Evolutionary conservation across 1,139 yeast genomes (phyloP), one percentile per base, ranked within the genome.

Genomic region (Chernovozyma sophiae-reginae): DNA sequence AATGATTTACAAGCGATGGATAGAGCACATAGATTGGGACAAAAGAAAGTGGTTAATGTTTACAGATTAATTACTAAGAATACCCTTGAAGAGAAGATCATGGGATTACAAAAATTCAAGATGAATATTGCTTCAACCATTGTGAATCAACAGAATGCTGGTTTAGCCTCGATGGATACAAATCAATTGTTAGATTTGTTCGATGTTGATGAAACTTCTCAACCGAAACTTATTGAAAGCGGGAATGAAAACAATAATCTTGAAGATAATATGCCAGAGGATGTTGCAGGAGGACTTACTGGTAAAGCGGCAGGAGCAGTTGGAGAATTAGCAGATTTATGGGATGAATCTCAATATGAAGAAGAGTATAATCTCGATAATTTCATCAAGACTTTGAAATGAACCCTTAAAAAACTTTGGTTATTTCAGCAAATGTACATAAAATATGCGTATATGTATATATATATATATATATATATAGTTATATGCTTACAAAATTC

Each of bases 1-100:
- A 92, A 89, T 55, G 99, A 94, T 67, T 70, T 94, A 43, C 99
- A 94, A 59, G 99, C 99, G 0, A 94, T 94, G 99, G 99, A 94
- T 58, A 75, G 99, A 54, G 98, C 98, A 0, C 99, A 94, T 61
- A 76, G 99, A 59, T 79, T 94, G 48, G 99, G 99, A 4, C 99
- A 94, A 62, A 89, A 89, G 67, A 92, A 90, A 57, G 97, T 92
- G 27, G 99, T 94, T 32, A 87, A 89, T 58, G 98, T 94, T 14
- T 90, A 90, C 55, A 73, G 97, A 51, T 72, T 94, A 48, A 86
- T 94, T 49, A 94, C 99, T 7, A 82, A 89, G 54, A 82, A 86
- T 51, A 92, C 98, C 0, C 69, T 94, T 46, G 99, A 94, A 58
- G 98, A 92, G 55, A 90, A 94, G 63, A 94, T 94, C 45, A 94